Base-by-base conservation (phyloP, 1,284 basidiomycete genomes). In the Xerocomus amazonicus region DNA sequence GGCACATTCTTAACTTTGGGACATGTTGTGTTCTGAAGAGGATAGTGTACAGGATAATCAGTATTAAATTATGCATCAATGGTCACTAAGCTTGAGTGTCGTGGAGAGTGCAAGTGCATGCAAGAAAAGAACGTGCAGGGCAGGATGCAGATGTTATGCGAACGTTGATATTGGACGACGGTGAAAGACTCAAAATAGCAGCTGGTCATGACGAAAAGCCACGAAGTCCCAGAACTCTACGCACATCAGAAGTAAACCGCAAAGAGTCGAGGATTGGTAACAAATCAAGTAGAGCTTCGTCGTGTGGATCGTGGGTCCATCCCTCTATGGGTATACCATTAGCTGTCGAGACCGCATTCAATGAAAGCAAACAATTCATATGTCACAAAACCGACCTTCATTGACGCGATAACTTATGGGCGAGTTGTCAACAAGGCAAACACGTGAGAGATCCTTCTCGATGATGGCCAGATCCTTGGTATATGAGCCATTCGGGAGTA, bases 301-400 rank as follows among this genome's bases (percentile, higher is more conserved):
- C 96, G 54, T 87, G 86, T 19, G 94, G 95, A 70, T 99, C 97
- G 55, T 94, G 88, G 16, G 94, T 97, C 96, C 96, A 99, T 39
- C 96, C 96, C 75, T 99, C 96, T 67, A 99, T 93, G 31, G 96
- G 97, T 59, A 99, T 93, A 41, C 95, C 96, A 69, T 99, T 99
- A 41, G 92, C 95, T 92, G 61, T 40, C 43, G 50, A 45, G 31
- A 50, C 32, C 27, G 14, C 6, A 47, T 55, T 42, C 52, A 48
- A 33, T 41, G 38, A 55, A 43, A 52, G 14, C 29, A 38, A 39
- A n/a, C 32, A 45, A 12, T 37, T 10, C 26, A 51, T 10, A 16
- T 39, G 16, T 28, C 38, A 35, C 7, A 3, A 45, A 17, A 72
- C 85, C 64, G 50, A 93, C 95, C 88, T 82, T 93, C 90, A 66